Evolutionary conservation across 2,329 filamentous ascomycete species (phyloP).

Genomic region (Xylariaceae sp.): DNA sequence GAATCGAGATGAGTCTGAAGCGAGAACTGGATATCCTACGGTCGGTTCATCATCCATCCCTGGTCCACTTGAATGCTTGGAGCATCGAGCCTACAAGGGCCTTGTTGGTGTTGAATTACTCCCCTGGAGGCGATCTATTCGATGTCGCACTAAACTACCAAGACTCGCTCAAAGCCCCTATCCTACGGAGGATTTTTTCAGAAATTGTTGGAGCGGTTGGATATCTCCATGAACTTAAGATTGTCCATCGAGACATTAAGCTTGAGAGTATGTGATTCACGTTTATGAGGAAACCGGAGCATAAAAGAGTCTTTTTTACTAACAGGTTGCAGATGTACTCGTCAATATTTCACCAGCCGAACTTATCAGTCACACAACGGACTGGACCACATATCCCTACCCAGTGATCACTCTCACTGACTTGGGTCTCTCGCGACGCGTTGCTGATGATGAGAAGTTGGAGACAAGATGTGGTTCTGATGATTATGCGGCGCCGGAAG

Average conservation of each 20-base stretch:
- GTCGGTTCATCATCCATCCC: slow-evolving; percentile 77
- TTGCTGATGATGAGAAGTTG: slow-evolving; percentile 81
- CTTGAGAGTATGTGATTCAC: slow-evolving; percentile 67
- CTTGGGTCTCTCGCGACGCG: slow-evolving; percentile 79
- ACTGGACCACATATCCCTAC: slow-evolving; percentile 73
- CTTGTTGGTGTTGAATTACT: slow-evolving; percentile 83
- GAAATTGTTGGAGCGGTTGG: slow-evolving; percentile 80
- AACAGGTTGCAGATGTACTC: slow-evolving; percentile 65
- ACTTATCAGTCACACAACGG: slow-evolving; percentile 55
- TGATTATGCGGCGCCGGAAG: slow-evolving; percentile 94
- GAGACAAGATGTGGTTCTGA: slow-evolving; percentile 92
- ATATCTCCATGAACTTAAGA: slow-evolving; percentile 78
- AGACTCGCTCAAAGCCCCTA: slow-evolving; percentile 58
- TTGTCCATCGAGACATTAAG: slow-evolving; percentile 97
- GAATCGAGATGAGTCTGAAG: slow-evolving; percentile 89
- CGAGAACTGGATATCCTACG: slow-evolving; percentile 93
- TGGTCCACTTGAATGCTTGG: slow-evolving; percentile 89
- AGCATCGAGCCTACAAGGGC: slow-evolving; percentile 77
- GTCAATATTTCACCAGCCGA: slow-evolving; percentile 72
- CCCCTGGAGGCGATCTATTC: slow-evolving; percentile 89
- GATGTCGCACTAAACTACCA: slow-evolving; percentile 76
- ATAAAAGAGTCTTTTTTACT: slow-evolving; percentile 1
- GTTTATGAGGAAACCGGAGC: not conserved
- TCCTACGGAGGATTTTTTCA: slow-evolving; percentile 81
- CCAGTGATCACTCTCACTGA: slow-evolving; percentile 87